Percentiles rank a stretch among this genome's conserved stretches.
These are phyloP conservation scores for Whalleya microplaca DNA, from an alignment of 2,329 filamentous ascomycete genomes.

Conservation along the genomic window DNA sequence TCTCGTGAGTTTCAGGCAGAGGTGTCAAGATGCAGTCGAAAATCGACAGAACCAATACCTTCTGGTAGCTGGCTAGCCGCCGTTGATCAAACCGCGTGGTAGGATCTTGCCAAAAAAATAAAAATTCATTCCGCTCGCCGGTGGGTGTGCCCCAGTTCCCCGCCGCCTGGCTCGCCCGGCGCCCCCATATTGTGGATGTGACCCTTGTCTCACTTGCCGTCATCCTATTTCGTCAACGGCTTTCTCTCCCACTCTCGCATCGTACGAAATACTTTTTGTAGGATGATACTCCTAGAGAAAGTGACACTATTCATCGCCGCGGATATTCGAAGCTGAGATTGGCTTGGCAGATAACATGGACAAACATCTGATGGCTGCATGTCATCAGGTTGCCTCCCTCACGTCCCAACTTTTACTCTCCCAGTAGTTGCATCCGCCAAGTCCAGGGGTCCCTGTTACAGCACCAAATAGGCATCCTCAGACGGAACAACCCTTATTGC, in stretches of 20 bases:
- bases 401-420: slow-evolving; percentile 24
- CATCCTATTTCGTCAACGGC: slow-evolving; percentile 22
- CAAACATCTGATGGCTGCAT: slow-evolving; percentile 27
- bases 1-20: slow-evolving; percentile 22
- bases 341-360: slow-evolving; percentile 18
- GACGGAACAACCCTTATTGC: slow-evolving; percentile 31
- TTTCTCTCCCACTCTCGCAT: slow-evolving; percentile 7
- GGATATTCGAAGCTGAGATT: slow-evolving; percentile 9
- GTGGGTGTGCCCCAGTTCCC: slow-evolving; percentile 29
- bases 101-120: slow-evolving; percentile 21
- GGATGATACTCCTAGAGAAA: not conserved
- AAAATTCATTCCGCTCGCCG: slow-evolving; percentile 15
- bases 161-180: slow-evolving; percentile 25
- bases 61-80: slow-evolving; percentile 28
- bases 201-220: slow-evolving; percentile 26
- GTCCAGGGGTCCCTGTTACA: slow-evolving; percentile 23
- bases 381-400: slow-evolving; percentile 27
- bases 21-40: slow-evolving; percentile 11
- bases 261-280: slow-evolving; percentile 8
- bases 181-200: slow-evolving; percentile 25
- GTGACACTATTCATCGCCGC: slow-evolving; percentile 5
- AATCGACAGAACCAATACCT: slow-evolving; percentile 30
- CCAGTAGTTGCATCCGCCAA: slow-evolving; percentile 22
- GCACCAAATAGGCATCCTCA: slow-evolving; percentile 24
- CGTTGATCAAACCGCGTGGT: slow-evolving; percentile 30